A percentile compares a stretch with the other conserved stretches of the same genome.
Evolutionary conservation across 805 yeast species (phyloP).

Genomic region (Metschnikowia reukaufii): DNA sequence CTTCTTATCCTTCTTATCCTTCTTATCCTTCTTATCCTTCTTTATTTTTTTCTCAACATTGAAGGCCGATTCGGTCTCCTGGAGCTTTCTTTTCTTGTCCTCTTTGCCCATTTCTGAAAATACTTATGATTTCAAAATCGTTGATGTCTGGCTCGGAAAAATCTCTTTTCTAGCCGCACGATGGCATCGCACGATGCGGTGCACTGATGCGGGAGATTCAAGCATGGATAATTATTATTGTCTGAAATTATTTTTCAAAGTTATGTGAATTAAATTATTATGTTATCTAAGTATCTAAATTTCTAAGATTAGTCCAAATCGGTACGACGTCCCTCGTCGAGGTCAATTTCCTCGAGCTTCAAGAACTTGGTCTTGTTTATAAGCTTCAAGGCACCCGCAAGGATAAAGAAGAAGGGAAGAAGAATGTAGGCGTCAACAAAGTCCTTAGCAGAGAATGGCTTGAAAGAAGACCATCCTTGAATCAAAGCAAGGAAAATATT

Average conservation of each 20-base stretch:
- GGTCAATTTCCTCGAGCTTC: slow-evolving; percentile 45
- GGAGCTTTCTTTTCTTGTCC: slow-evolving; percentile 30
- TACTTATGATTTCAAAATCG: background rate
- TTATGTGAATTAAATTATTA: background rate
- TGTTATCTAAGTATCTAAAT: background rate
- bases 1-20: slow-evolving; percentile 18
- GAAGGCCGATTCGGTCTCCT: slow-evolving; percentile 29
- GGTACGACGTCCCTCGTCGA: slow-evolving; percentile 50
- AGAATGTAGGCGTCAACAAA: slow-evolving; percentile 61
- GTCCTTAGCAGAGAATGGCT: slow-evolving; percentile 51
- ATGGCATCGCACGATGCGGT: slow-evolving; percentile 14
- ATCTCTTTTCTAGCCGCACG: slow-evolving; percentile 16
- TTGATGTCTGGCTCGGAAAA: background rate
- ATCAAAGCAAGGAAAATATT: slow-evolving; percentile 55
- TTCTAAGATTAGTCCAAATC: slow-evolving; percentile 24
- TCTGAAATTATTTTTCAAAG: background rate
- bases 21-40: slow-evolving; percentile 28
- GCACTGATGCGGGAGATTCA: slow-evolving; percentile 4
- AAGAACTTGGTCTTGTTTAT: slow-evolving; percentile 44
- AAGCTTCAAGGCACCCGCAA: slow-evolving; percentile 39
- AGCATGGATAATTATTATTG: no score
- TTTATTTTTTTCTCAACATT: slow-evolving; percentile 31
- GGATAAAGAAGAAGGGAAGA: slow-evolving; percentile 54
- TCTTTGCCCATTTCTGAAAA: slow-evolving; percentile 23
- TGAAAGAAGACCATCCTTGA: slow-evolving; percentile 66